Percentiles rank a stretch among this genome's conserved stretches.
These are phyloP conservation scores for Puya raimondii DNA, from an alignment of 176 grass and related monocot genomes.

Conservation along the genomic window DNA sequence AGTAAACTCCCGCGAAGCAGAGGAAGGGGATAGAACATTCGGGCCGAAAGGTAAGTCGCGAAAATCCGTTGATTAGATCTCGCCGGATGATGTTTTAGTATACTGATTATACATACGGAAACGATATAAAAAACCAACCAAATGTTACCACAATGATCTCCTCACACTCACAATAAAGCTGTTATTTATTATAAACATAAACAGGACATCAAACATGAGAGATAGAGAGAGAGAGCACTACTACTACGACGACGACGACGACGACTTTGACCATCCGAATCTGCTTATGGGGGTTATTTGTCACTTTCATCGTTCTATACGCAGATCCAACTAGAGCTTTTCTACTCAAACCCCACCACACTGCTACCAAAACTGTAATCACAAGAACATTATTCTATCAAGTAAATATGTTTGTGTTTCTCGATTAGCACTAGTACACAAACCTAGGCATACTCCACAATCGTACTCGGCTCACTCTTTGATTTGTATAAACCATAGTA, in stretches of 20 bases:
- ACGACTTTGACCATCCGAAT: background rate
- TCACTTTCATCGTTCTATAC: background rate
- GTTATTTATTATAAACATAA: background rate
- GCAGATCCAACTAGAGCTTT: background rate
- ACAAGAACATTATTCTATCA: background rate
- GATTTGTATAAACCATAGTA: background rate
- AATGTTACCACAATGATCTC: background rate
- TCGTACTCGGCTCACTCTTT: background rate
- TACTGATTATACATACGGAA: no score
- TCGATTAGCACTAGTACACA: background rate
- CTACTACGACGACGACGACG: no score
- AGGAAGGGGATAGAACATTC: no score
- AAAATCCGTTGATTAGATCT: no score
- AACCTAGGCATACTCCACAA: background rate
- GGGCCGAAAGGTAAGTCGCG: no score
- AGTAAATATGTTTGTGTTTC: background rate
- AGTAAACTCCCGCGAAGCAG: no score
- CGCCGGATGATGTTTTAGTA: no score
- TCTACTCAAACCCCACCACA: background rate
- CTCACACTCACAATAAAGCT: background rate
- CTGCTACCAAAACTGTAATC: background rate
- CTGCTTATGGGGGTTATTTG: background rate
- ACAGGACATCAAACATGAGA: background rate
- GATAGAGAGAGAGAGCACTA: no score
- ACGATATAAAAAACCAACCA: background rate